Evolutionary conservation across 225 moss, liverwort and hornwort species (phyloP), one percentile per base, ranked within the genome.

Genomic region (Physcomitrellopsis africana): DNA sequence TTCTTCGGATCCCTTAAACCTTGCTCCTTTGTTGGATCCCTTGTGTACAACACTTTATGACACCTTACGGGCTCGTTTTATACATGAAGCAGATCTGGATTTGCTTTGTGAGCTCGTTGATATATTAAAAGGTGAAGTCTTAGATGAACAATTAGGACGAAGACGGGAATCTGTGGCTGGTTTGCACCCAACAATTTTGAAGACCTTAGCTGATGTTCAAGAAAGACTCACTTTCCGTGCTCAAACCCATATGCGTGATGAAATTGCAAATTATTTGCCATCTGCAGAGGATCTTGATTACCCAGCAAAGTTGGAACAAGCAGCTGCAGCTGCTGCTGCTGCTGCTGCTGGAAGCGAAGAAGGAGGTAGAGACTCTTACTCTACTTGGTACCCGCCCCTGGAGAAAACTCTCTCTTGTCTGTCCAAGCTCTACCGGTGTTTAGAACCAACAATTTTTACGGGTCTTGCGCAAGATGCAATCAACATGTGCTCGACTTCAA

Each of bases 401-500:
- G 94, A 97, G 79, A 97, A 83, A 70, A 97, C 96, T 42, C 87
- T 97, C 53, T 94, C 94, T 24, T 91, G 94, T 75, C 90, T 97
- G 22, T 97, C 96, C 19, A 97, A 97, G 81, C 87, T 97, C 17
- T 94, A 97, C 72, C 94, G 96, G 22, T 97, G 96, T 81, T 82
- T 97, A 73, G 96, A 97, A 66, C 92, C 94, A 20, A 82, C 86
- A 44, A 97, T 97, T 37, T 97, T 97, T 59, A 91, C 96, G 37
- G 91, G 96, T 52, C 89, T 97, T 54, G 96, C 96, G 11, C 96
- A 97, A 91, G 96, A 96, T 80, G 96, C 94, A 61, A 89, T 96
- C 63, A 90, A 88, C 72, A 81, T 96, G 72, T 96, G 96, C 76
- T 92, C 96, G 27, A 68, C 85, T 59, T 96, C 96, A 27, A 84